Conservation (phyloP, 495 filamentous ascomycete genomes). For the Hypoxylon fragiforme region DNA sequence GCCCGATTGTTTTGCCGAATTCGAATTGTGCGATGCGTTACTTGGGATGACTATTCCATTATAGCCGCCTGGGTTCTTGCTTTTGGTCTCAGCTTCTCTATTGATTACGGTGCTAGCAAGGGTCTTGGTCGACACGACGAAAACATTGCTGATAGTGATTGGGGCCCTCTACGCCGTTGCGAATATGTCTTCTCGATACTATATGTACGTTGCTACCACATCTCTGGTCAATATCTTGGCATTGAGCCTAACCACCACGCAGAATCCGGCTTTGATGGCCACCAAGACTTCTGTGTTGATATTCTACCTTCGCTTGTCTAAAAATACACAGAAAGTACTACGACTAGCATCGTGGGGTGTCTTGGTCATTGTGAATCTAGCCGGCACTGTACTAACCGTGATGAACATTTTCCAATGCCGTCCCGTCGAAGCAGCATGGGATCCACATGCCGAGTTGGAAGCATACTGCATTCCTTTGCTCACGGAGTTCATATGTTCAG, state of each 20-base stretch:
- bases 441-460: slow-evolving; percentile 39
- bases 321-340: slow-evolving; percentile 68
- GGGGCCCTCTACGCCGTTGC: slow-evolving; percentile 59
- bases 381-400: slow-evolving; percentile 77
- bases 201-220: slow-evolving; percentile 61
- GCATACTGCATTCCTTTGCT: slow-evolving; percentile 72
- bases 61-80: slow-evolving; percentile 81
- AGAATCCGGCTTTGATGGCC: slow-evolving; percentile 89
- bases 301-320: slow-evolving; percentile 81
- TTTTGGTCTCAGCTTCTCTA: slow-evolving; percentile 73
- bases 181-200: slow-evolving; percentile 84
- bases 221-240: not conserved
- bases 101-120: slow-evolving; percentile 69
- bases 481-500: slow-evolving; percentile 80
- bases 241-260: slow-evolving; percentile 22
- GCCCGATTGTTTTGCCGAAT: slow-evolving; percentile 72
- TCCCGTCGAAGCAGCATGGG: slow-evolving; percentile 68
- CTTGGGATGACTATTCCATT: slow-evolving; percentile 83
- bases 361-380: slow-evolving; percentile 72
- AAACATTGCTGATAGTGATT: slow-evolving; percentile 56
- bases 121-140: slow-evolving; percentile 78
- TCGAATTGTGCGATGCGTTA: slow-evolving; percentile 69
- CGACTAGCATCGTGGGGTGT: slow-evolving; percentile 71
- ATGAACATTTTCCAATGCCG: slow-evolving; percentile 87
- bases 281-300: slow-evolving; percentile 91